Base-by-base conservation (phyloP, 768 basidiomycete species). In the Tylopilus subfusipes region DNA sequence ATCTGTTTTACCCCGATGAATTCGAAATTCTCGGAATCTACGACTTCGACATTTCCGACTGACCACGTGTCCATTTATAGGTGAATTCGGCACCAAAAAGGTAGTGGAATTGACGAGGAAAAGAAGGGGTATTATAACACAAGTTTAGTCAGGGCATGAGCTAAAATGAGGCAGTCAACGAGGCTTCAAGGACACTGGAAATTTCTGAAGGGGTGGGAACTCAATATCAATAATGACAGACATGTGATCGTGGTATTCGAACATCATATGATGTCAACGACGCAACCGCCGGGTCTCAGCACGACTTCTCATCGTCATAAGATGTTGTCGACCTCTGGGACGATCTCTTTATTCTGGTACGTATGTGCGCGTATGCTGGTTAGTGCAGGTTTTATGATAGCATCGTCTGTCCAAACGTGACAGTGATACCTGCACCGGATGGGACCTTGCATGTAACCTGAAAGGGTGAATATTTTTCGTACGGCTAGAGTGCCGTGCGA, bases 101-200 rank as follows among this genome's bases (percentile, higher is more conserved):
- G 46, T 22, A 29, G 16, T n/a, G 19, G 22, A 22, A 34, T 47
- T 25, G 43, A 47, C 36, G 59, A 42, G 18, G 33, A 18, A 34
- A 33, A 39, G 27, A 30, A 27, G 22, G 40, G 49, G 45, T 34
- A n/a, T 31, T 51, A 24, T 12, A 18, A 48, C 7, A n/a, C 21
- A 6, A 38, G 42, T 50, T 12, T 9, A 36, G 34, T 18, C 34
- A 36, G 30, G 21, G 40, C 52, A 61, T 33, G 5, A 33, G n/a
- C n/a, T n/a, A n/a, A n/a, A n/a, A 5, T 19, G 52, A 47, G 59
- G 56, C 43, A 11, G 43, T 34, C 46, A 63, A 63, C 48, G 62
- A 59, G 54, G 62, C 54, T 30, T 31, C 21, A 7, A 51, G 46
- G 36, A 39, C 62, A 57, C 58, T n/a, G n/a, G n/a, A n/a, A n/a